phyloP scores from a whole-genome alignment of 495 filamentous ascomycete genomes.

The Aspergillus coremiiformis region DNA sequence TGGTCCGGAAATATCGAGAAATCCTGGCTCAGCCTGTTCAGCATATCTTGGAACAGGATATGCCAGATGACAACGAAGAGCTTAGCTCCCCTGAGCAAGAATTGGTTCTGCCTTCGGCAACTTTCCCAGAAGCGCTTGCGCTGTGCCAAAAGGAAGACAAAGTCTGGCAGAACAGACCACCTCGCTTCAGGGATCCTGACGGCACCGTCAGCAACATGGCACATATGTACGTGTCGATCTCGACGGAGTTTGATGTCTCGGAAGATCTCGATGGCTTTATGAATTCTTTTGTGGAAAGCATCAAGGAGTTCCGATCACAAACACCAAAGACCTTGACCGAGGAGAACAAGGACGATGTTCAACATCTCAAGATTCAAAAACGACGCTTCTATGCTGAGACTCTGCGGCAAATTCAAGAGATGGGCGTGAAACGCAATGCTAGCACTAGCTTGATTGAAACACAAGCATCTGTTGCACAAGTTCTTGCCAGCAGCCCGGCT shows the following conservation, averaged over 20 bases:
- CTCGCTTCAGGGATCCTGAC: slow-evolving; percentile 60
- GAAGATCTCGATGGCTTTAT: slow-evolving; percentile 60
- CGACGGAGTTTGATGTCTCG: slow-evolving; percentile 46
- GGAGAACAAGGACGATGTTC: slow-evolving; percentile 72
- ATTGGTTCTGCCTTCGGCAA: slow-evolving; percentile 12
- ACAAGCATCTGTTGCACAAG: slow-evolving; percentile 60
- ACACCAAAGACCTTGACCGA: slow-evolving; percentile 71
- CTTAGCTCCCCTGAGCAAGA: slow-evolving; percentile 12
- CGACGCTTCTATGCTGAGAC: slow-evolving; percentile 86
- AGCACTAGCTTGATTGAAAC: slow-evolving; percentile 57
- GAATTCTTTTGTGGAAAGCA: slow-evolving; percentile 55
- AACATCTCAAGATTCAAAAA: slow-evolving; percentile 84
- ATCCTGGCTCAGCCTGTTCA: slow-evolving; percentile 66
- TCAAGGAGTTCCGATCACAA: slow-evolving; percentile 65
- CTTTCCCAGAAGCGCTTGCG: slow-evolving; percentile 38
- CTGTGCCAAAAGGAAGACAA: slow-evolving; percentile 46
- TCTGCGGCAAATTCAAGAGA: slow-evolving; percentile 68
- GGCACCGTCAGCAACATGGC: slow-evolving; percentile 59
- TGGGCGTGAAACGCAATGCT: slow-evolving; percentile 82
- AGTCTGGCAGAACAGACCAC: slow-evolving; percentile 54
- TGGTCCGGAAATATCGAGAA: slow-evolving; percentile 79
- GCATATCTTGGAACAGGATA: slow-evolving; percentile 53
- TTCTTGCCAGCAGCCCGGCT: slow-evolving; percentile 50
- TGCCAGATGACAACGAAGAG: slow-evolving; percentile 46
- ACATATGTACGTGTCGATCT: slow-evolving; percentile 45